Conservation (phyloP, 2,329 filamentous ascomycete species). For the Colletotrichum chlorophyti region DNA sequence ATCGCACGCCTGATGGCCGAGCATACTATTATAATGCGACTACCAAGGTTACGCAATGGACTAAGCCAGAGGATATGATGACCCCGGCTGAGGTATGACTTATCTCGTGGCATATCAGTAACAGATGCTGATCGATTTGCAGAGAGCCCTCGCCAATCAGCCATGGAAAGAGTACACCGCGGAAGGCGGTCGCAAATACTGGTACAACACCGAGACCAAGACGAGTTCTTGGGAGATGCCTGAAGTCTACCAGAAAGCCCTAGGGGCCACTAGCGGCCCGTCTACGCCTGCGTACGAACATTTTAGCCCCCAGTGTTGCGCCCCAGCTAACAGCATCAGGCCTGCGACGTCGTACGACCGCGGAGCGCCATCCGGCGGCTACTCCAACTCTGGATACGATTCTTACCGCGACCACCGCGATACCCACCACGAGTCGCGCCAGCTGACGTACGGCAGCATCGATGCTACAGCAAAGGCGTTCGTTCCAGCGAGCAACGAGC, state of each 20-base stretch:
- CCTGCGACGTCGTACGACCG: conserved; percentile 50
- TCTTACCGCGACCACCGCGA: conserved; percentile 46
- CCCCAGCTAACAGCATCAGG: conserved; percentile 32
- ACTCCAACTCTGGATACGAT: conserved; percentile 42
- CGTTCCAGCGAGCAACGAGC: conserved; percentile 71
- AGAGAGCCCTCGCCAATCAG: conserved; percentile 82
- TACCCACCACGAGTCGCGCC: conserved; percentile 60
- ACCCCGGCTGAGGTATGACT: conserved; percentile 74
- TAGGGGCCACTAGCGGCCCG: conserved; percentile 63
- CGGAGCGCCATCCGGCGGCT: conserved; percentile 41
- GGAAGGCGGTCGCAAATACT: conserved; percentile 89
- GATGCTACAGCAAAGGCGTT: conserved; percentile 65
- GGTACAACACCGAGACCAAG: conserved; percentile 92
- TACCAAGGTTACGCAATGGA: conserved; percentile 92
- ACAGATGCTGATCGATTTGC: conserved; percentile 33
- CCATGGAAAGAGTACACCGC: conserved; percentile 94
- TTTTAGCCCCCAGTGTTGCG: not conserved
- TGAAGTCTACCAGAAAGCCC: conserved; percentile 77
- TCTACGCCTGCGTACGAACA: conserved; percentile 49
- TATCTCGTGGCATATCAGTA: conserved; percentile 10
- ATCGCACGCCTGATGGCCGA: conserved; percentile 80
- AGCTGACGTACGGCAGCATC: conserved; percentile 63
- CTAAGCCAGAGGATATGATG: conserved; percentile 91
- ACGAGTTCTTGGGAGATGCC: conserved; percentile 96
- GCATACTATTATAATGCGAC: conserved; percentile 89